Base-by-base conservation (phyloP, 2,329 filamentous ascomycete species). In the Ascochyta koolunga region DNA sequence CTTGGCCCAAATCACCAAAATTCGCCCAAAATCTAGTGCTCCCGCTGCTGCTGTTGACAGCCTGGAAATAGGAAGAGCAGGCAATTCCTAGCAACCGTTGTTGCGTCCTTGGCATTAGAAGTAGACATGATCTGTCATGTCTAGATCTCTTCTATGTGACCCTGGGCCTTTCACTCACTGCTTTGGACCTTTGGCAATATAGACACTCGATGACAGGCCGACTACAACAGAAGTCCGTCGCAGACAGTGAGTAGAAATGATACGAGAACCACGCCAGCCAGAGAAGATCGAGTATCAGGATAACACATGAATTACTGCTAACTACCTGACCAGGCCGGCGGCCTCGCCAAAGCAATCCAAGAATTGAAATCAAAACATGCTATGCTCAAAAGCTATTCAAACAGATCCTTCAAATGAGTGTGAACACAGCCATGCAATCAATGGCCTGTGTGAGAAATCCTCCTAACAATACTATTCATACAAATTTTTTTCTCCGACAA, bases 381-480 rank as follows among this genome's bases (percentile, higher is more conserved):
- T 37, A 40, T 35, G 19, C 37, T 22, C 18, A 37, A 39, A 39
- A 38, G 13, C 5, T 18, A 36, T 21, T 36, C 41, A 24, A 29
- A 24, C 29, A 46, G 22, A 37, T 41, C 29, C 49, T 46, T 46
- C 16, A 52, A 52, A 46, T 35, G 49, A 52, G 40, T 52, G 49
- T 46, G 36, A 31, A 29, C 41, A 35, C 35, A 18, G 13, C 29
- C 49, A 31, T 13, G 27, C 27, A 40, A 35, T 15, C 29, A 40
- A 40, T 33, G 40, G 29, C 33, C n/a, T 16, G 41, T 29, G 27
- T 29, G 36, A 13, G 21, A 39, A 18, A 36, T 41, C 36, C 42
- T 33, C 18, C 41, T 24, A 19, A 32, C n/a, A n/a, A 9, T 27
- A 24, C 15, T 29, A 31, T 45, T 32, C 39, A 44, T 51, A 46